Evolutionary conservation across 2,329 filamentous ascomycete species (phyloP), one percentile per base, ranked within the genome.

Genomic region (Zasmidium angulare): DNA sequence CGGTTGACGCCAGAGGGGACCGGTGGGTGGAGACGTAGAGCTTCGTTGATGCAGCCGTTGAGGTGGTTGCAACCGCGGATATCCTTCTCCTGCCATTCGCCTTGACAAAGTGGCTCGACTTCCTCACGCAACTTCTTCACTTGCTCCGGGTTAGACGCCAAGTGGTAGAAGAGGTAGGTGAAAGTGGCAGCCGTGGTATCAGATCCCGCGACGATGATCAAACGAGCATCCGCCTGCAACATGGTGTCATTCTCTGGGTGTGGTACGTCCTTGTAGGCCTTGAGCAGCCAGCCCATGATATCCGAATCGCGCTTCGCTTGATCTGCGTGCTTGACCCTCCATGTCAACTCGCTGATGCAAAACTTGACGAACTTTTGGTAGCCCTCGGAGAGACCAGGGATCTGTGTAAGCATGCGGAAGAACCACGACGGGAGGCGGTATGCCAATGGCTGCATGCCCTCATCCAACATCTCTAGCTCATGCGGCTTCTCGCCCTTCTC

Each of bases 141-240:
- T 21, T 56, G 62, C 20, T 64, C 68, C 4, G 69, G 70, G 26
- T 75, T 64, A 6, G 67, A 66, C 9, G 71, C 72, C 1, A 77
- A 66, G 48, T 76, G 68, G 63, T 76, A 81, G 66, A 81, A 77
- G 12, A 79, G 62, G 53, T 72, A 71, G 0, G 75, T 73, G 14
- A 81, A 67, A 0, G 77, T 74, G 0, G 74, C 71, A 3, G 77
- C 71, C 0, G 76, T 79, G 2, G 78, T 81, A 60, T 81, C 79
- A 36, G 73, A 76, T 3, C 76, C 75, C 12, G 76, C 75, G n/a
- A 77, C 70, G 24, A 78, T 75, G 50, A 77, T 69, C 29, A 72
- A 53, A 14, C 69, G 62, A 21, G 68, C 64, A 56, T 72, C 70
- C 3, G 66, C 69, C 48, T 69, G 69, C 53, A 72, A 50, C 67